phyloP scores from a whole-genome alignment of 2,329 filamentous ascomycete species.

The Sporothrix protearum region DNA sequence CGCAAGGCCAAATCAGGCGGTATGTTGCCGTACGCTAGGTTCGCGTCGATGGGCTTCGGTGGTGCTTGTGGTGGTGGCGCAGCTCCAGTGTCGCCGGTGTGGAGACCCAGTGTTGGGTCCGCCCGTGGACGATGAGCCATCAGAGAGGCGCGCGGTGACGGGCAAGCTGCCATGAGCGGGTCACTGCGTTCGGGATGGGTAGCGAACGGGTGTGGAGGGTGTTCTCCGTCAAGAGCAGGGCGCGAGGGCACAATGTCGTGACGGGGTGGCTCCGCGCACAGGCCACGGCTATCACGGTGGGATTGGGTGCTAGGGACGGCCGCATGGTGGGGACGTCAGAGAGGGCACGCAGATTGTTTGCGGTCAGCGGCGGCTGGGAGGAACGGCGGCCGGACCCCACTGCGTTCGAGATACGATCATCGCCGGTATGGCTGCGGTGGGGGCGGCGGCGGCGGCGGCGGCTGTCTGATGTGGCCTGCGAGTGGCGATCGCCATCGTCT shows the following conservation, averaged over 20 bases:
- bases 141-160: conserved; percentile 33
- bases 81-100: conserved; percentile 25
- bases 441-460: conserved; percentile 41
- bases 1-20: conserved; percentile 62
- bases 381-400: conserved; percentile 26
- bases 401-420: conserved; percentile 35
- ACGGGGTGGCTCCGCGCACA: conserved; percentile 45
- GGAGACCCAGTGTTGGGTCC: conserved; percentile 37
- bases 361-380: conserved; percentile 46
- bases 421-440: conserved; percentile 34
- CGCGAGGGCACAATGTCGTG: conserved; percentile 45
- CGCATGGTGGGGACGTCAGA: conserved; percentile 46
- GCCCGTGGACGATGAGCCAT: conserved; percentile 41
- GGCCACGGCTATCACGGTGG: conserved; percentile 40
- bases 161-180: not conserved
- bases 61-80: conserved; percentile 12
- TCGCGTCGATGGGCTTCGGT: conserved; percentile 70
- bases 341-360: conserved; percentile 50
- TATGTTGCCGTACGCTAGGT: conserved; percentile 83
- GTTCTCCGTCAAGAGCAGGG: conserved; percentile 31
- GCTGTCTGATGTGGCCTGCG: conserved; percentile 38
- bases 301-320: conserved; percentile 43
- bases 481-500: conserved; percentile 33
- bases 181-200: not conserved
- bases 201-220: not conserved